A percentile compares a stretch with the other conserved stretches of the same genome.
These are phyloP conservation scores for Metschnikowia santaceciliae DNA, from an alignment of 805 yeast genomes.

Conservation along the genomic window DNA sequence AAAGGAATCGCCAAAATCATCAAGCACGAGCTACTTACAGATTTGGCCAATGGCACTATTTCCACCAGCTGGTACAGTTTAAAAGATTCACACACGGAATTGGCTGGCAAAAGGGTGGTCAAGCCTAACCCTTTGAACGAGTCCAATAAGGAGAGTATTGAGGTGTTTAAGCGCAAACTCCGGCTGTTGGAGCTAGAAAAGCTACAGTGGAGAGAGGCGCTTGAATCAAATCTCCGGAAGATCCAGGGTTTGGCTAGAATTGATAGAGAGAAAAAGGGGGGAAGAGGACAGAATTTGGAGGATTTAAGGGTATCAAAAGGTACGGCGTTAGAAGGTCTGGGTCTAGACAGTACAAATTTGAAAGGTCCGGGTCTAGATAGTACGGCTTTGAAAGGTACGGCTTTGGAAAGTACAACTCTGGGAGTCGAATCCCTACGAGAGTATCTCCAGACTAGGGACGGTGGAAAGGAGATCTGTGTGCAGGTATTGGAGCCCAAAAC, in stretches of 20 bases:
- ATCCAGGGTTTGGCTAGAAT: conserved; percentile 8
- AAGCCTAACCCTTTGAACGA: conserved; percentile 60
- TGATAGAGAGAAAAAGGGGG: neutral
- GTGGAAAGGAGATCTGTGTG: neutral
- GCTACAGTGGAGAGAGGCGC: conserved; percentile 42
- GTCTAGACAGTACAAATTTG: too few relatives aligned
- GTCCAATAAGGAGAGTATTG: conserved; percentile 46
- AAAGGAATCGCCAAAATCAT: conserved; percentile 57
- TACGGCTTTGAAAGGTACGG: too few relatives aligned
- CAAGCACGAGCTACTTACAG: conserved; percentile 57
- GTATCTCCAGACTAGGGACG: neutral
- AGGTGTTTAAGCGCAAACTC: conserved; percentile 43
- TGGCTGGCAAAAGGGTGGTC: conserved; percentile 29
- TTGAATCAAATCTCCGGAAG: conserved; percentile 8
- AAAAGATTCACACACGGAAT: conserved; percentile 12
- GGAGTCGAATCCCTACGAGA: neutral
- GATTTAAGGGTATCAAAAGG: too few relatives aligned
- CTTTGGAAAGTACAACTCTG: too few relatives aligned
- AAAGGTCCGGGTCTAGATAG: too few relatives aligned
- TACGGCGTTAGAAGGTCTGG: too few relatives aligned
- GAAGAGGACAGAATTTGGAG: neutral
- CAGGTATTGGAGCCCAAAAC: neutral
- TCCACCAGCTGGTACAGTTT: conserved; percentile 65
- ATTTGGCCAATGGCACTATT: conserved; percentile 55
- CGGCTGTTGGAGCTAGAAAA: conserved; percentile 43